Evolutionary conservation across 2,329 filamentous ascomycete species (phyloP), one percentile per base, ranked within the genome.

Genomic region (Colletotrichum somersetense): DNA sequence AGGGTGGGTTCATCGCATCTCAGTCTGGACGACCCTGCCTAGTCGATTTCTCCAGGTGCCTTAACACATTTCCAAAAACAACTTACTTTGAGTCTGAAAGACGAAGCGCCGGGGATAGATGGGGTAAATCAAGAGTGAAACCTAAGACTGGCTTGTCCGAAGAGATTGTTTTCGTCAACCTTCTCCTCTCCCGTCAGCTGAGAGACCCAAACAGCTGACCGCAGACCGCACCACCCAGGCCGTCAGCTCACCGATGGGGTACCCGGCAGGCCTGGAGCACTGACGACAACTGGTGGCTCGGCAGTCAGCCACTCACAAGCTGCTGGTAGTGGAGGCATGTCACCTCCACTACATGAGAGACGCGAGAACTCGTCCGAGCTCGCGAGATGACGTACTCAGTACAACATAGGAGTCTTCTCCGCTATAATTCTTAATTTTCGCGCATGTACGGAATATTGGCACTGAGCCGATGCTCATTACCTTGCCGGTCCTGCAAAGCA

Each of bases 231-330:
- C 69, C 65, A 64, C 69, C 18, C 58, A 38, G 42, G 18, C 30
- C 46, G 46, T 67, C 69, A 69, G 66, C 55, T 52, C 58, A 68
- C 53, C 52, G 44, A 71, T 44, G 26, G 20, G 53, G 59, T 30
- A 30, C 55, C 69, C 61, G 59, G 55, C 69, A 72, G 66, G 59
- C 52, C 35, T 55, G 58, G 66, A 63, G 59, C 53, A 72, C 66
- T 72, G 63, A 69, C 69, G 69, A 69, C 66, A 64, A n/a, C 55
- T 42, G 59, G 69, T 72, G 69, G 69, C 69, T 72, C 69, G 62
- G 69, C 69, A 10, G 59, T 59, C 69, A 69, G 58, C 69, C 65
- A 69, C 69, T 61, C 14, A 69, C 30, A 52, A 59, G 30, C 33
- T 18, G 33, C n/a, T 40, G n/a, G 14, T 69, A 48, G 44, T 35